phyloP scores from a whole-genome alignment of 257 asterid genomes.

The Scutellaria galericulata region DNA sequence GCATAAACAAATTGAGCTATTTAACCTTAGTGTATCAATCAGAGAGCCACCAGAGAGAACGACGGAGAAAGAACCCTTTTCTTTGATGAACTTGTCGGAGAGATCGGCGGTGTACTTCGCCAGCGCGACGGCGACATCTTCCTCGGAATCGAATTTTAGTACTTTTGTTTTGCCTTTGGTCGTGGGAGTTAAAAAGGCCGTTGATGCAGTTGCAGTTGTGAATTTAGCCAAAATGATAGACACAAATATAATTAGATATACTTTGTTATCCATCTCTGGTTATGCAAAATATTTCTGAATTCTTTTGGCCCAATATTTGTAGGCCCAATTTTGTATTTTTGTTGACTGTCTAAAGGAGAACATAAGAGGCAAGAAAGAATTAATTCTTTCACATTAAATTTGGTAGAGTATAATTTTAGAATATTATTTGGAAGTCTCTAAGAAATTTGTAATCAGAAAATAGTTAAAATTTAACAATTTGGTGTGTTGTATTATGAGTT shows the following conservation, averaged over 20 bases:
- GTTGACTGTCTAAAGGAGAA: not conserved
- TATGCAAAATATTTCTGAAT: not conserved
- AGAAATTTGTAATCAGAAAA: too few species aligned
- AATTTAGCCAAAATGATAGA: conserved; percentile 20
- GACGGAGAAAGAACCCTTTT: conserved; percentile 75
- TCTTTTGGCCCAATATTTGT: conserved; percentile 24
- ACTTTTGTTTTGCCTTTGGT: conserved; percentile 34
- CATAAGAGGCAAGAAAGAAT: not conserved
- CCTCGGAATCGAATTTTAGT: conserved; percentile 57
- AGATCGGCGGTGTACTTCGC: conserved; percentile 74
- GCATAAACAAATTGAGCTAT: conserved; percentile 3
- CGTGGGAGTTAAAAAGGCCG: conserved; percentile 35
- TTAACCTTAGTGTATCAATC: conserved; percentile 72
- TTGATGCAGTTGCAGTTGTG: conserved; percentile 18
- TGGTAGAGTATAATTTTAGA: too few species aligned
- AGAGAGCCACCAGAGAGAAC: conserved; percentile 82
- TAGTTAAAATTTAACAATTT: too few species aligned
- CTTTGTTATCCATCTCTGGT: not conserved
- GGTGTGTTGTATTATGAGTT: too few species aligned
- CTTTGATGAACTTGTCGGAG: conserved; percentile 47
- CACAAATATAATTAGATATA: not conserved
- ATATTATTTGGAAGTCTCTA: too few species aligned
- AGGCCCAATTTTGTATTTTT: not conserved
- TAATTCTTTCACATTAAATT: not conserved
- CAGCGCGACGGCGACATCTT: conserved; percentile 69